Conservation (phyloP, 73 alveolate genomes). For the Paraurostyla sp. region DNA sequence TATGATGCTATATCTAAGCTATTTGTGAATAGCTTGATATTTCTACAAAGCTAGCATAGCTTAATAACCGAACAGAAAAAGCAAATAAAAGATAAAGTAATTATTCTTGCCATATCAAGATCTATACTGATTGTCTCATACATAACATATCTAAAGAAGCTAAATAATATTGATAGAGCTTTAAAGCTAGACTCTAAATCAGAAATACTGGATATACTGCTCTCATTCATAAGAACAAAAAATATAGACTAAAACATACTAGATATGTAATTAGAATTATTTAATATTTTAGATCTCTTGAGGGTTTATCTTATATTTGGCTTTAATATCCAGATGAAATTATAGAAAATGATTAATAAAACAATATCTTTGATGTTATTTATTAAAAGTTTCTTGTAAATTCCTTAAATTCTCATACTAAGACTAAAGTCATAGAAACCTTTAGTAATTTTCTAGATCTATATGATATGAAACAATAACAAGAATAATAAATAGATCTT, state of each 20-base stretch:
- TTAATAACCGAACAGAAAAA: not conserved
- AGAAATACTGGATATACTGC: not conserved
- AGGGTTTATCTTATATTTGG: constrained; percentile 12
- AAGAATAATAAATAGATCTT: not conserved
- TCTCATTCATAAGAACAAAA: not conserved
- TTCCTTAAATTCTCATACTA: not conserved
- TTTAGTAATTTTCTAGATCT: not conserved
- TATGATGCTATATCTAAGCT: not conserved
- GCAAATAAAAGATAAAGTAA: not conserved
- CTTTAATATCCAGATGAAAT: constrained; percentile 12
- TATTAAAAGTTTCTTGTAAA: not conserved
- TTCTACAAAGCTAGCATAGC: not conserved
- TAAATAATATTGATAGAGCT: not conserved
- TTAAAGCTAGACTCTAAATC: not conserved
- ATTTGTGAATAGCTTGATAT: not conserved
- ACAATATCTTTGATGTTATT: not conserved
- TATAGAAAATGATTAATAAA: not conserved
- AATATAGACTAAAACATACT: not conserved
- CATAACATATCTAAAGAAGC: not conserved
- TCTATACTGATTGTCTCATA: not conserved
- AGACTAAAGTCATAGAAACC: constrained; percentile 3
- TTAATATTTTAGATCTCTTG: not conserved
- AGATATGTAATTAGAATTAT: not conserved
- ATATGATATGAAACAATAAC: not conserved
- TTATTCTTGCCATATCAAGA: not conserved